Conservation (phyloP, 306 rosid genomes). For the Vigna angularis region DNA sequence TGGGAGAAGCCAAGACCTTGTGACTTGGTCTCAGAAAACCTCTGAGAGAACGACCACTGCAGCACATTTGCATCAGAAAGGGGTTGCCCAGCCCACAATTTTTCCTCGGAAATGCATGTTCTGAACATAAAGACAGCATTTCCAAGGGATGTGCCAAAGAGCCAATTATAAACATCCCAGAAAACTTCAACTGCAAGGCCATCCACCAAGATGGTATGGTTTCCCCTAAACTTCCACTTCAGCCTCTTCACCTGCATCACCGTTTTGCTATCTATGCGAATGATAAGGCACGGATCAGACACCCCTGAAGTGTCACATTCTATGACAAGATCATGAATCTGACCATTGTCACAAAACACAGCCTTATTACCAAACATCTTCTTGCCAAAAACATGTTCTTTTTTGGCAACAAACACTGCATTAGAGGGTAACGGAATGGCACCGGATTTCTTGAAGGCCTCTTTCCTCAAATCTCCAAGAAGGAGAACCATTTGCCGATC, state of each 20-base stretch:
- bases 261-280: conserved; percentile 83
- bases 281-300: conserved; percentile 69
- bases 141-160: conserved; percentile 77
- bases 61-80: conserved; percentile 66
- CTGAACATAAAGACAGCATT: conserved; percentile 95
- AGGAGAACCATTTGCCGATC: conserved; percentile 90
- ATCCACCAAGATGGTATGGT: conserved; percentile 83
- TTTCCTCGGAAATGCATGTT: conserved; percentile 79
- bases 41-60: conserved; percentile 91
- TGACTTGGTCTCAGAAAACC: conserved; percentile 77
- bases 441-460: conserved; percentile 86
- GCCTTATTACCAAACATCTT: conserved; percentile 75
- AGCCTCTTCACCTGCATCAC: conserved; percentile 94
- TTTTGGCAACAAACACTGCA: conserved; percentile 85
- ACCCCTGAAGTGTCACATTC: conserved; percentile 79
- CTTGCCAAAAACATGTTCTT: conserved; percentile 90
- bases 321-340: conserved; percentile 81
- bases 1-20: conserved; percentile 79
- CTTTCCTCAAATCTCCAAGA: conserved; percentile 93
- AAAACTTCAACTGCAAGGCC: conserved; percentile 87
- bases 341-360: conserved; percentile 82
- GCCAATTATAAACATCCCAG: conserved; percentile 99
- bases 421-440: conserved; percentile 61
- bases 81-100: conserved; percentile 71
- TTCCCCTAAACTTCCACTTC: conserved; percentile 94